Conservation (phyloP, 768 basidiomycete species). For the Serendipita sp. region DNA sequence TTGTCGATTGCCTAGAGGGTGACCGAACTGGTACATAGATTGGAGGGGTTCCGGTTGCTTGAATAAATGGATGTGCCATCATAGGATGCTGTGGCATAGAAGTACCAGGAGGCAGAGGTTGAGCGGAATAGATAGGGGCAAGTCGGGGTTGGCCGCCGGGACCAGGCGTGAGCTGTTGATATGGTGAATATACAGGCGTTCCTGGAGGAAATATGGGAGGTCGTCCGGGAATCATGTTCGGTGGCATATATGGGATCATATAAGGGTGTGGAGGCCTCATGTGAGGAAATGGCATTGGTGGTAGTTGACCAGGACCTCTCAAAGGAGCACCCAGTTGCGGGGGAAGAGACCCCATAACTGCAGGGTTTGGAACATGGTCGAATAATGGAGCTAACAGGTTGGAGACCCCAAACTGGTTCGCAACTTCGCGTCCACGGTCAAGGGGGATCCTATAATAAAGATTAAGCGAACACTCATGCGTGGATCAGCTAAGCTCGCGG, state of each 20-base stretch:
- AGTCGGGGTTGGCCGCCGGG: constrained; percentile 25
- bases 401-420: constrained; percentile 80
- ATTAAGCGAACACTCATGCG: background rate
- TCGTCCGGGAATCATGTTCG: background rate
- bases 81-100: constrained; percentile 28
- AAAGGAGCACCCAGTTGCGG: constrained; percentile 8
- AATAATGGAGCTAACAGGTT: constrained; percentile 79
- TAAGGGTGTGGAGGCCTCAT: constrained; percentile 5
- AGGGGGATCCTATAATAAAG: constrained; percentile 69
- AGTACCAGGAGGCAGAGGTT: constrained; percentile 30
- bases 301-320: background rate
- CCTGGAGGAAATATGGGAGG: constrained; percentile 7
- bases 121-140: constrained; percentile 27
- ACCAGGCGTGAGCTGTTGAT: background rate
- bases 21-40: constrained; percentile 13
- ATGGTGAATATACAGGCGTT: background rate
- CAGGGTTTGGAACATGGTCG: constrained; percentile 75
- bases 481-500: constrained; percentile 17
- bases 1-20: constrained; percentile 13
- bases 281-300: constrained; percentile 4
- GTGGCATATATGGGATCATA: constrained; percentile 4
- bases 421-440: constrained; percentile 84
- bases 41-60: constrained; percentile 10
- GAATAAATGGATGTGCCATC: constrained; percentile 30
- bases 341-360: constrained; percentile 51